Conservation (phyloP, 176 grass and related monocot species). For the Neostapfia colusana region DNA sequence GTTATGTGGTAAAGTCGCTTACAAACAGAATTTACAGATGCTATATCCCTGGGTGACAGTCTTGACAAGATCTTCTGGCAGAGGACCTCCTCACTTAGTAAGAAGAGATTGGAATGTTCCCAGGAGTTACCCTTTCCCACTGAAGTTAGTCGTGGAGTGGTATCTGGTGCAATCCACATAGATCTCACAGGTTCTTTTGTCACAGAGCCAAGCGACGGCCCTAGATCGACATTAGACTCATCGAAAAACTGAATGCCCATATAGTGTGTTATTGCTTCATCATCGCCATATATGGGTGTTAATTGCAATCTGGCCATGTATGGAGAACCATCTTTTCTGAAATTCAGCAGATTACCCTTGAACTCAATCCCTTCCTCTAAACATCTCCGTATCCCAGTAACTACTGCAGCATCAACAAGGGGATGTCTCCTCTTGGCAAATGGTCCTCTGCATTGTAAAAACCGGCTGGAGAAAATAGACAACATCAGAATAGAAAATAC, state of each 20-base stretch:
- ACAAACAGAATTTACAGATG: conserved; percentile 88
- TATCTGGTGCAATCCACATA: conserved; percentile 38
- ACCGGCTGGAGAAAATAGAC: conserved; percentile 57
- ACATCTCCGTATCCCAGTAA: conserved; percentile 73
- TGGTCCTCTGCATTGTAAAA: conserved; percentile 87
- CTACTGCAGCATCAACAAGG: conserved; percentile 71
- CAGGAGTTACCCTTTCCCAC: conserved; percentile 50
- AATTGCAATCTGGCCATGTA: conserved; percentile 66
- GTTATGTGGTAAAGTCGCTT: conserved; percentile 65
- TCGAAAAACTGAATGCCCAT: conserved; percentile 92
- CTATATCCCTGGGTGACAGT: conserved; percentile 81
- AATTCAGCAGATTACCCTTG: conserved; percentile 87
- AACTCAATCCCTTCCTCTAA: conserved; percentile 75
- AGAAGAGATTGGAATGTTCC: conserved; percentile 68
- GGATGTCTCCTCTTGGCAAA: conserved; percentile 81
- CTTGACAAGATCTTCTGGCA: conserved; percentile 81
- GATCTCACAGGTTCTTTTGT: conserved; percentile 47
- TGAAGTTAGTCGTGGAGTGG: conserved; percentile 30
- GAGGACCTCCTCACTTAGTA: conserved; percentile 79
- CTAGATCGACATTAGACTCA: conserved; percentile 62
- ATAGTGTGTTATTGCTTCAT: conserved; percentile 75
- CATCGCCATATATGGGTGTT: conserved; percentile 81
- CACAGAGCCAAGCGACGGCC: conserved; percentile 37
- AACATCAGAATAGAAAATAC: conserved; percentile 19
- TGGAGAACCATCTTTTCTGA: conserved; percentile 89